A percentile compares a stretch with the other conserved stretches of the same genome.
Conservation (phyloP, 352 stramenopile genomes). For the Phytophthora ramorum region DNA sequence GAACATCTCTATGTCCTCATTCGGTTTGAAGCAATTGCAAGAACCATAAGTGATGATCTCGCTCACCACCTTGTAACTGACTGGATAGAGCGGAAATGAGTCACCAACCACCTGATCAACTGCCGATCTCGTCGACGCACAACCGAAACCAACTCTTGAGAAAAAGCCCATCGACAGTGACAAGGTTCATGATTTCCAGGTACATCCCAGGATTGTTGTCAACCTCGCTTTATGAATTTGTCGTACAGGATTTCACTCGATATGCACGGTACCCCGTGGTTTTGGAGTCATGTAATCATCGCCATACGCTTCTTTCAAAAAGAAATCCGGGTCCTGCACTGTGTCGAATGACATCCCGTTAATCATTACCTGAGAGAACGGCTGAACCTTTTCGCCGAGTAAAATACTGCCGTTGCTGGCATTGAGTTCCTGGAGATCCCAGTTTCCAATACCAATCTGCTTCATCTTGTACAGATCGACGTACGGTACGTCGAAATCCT, state of each 20-base stretch:
- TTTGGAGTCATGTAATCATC: conserved; percentile 40
- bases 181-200: no score
- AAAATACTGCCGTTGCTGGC: conserved; percentile 2
- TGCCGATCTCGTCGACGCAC: no score
- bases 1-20: no score
- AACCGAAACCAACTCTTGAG: no score
- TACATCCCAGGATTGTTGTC: no score
- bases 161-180: no score
- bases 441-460: neutral
- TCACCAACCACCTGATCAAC: no score
- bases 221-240: neutral
- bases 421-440: conserved; percentile 23
- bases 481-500: conserved; percentile 30
- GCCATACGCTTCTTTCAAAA: conserved; percentile 39
- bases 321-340: conserved; percentile 34
- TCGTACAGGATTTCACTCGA: neutral
- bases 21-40: no score
- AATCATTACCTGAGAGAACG: conserved; percentile 25
- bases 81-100: no score
- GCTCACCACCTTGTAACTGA: no score
- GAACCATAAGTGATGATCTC: no score
- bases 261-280: neutral
- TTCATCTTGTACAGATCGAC: conserved; percentile 43
- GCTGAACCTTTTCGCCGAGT: conserved; percentile 19
- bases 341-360: conserved; percentile 42